Conservation (phyloP, 192 early-diverging fungal species). For the Coemansia sp. region DNA sequence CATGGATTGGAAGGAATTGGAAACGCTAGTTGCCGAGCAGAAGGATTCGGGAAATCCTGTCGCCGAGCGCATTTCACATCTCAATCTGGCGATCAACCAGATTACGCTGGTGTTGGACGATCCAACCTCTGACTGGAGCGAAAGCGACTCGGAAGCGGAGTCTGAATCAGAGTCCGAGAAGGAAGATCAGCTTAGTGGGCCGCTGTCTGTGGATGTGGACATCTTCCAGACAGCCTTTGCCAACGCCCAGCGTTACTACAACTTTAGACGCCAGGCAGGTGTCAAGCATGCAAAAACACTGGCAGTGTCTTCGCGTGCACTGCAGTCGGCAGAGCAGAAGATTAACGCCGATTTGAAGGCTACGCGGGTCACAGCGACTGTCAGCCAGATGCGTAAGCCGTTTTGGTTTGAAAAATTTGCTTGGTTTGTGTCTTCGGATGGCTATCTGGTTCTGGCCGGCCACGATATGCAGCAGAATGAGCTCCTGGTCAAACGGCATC, state of each 20-base stretch:
- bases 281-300: constrained; percentile 91
- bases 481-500: constrained; percentile 74
- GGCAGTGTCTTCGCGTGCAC: constrained; percentile 77
- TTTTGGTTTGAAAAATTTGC: constrained; percentile 99
- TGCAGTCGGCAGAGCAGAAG: constrained; percentile 90
- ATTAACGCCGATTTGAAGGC: constrained; percentile 78
- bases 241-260: constrained; percentile 89
- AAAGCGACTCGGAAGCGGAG: constrained; percentile 50
- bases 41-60: constrained; percentile 73
- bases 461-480: constrained; percentile 94
- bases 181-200: constrained; percentile 42
- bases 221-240: constrained; percentile 85
- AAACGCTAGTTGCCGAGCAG: constrained; percentile 82
- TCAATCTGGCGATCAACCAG: constrained; percentile 80
- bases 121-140: constrained; percentile 55
- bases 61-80: constrained; percentile 68
- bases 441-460: constrained; percentile 90
- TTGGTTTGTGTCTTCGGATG: constrained; percentile 93
- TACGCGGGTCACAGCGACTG: constrained; percentile 70
- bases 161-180: constrained; percentile 13
- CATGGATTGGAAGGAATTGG: constrained; percentile 97
- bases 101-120: constrained; percentile 66
- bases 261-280: constrained; percentile 75
- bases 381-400: constrained; percentile 84
- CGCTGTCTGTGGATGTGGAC: constrained; percentile 73